Evolutionary conservation across 1,139 yeast species (phyloP).

Genomic region (Geotrichum fermentans): DNA sequence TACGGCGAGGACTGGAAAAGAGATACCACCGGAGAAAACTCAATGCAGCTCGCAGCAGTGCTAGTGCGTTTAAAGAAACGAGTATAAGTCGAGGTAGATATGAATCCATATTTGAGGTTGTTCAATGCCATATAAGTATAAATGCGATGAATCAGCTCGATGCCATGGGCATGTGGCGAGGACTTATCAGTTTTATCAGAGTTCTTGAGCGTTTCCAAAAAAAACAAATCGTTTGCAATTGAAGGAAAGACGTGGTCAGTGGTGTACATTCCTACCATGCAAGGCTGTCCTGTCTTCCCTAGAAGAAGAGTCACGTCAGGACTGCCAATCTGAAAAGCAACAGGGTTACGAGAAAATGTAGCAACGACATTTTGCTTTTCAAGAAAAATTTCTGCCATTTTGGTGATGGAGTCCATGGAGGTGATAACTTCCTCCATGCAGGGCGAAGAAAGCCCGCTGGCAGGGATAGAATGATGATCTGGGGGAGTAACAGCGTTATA

Average conservation of each 20-base stretch:
- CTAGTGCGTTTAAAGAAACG: slow-evolving; percentile 25
- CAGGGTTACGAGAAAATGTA: slow-evolving; percentile 17
- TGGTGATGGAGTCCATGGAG: slow-evolving; percentile 16
- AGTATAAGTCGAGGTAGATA: slow-evolving; percentile 26
- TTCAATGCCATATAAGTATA: slow-evolving; percentile 27
- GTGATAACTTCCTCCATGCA: slow-evolving; percentile 17
- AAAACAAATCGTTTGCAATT: slow-evolving; percentile 19
- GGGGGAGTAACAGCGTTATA: neutral
- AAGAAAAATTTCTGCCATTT: slow-evolving; percentile 20
- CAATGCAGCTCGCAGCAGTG: slow-evolving; percentile 19
- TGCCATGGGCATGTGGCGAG: slow-evolving; percentile 10
- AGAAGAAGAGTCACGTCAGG: slow-evolving; percentile 20
- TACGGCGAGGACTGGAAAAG: slow-evolving; percentile 18
- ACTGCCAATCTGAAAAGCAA: slow-evolving; percentile 17
- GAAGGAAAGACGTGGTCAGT: slow-evolving; percentile 13
- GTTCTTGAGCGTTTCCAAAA: slow-evolving; percentile 8
- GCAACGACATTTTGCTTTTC: slow-evolving; percentile 20
- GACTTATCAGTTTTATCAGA: slow-evolving; percentile 3
- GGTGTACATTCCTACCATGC: slow-evolving; percentile 22
- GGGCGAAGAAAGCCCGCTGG: slow-evolving; percentile 9
- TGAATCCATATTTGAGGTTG: slow-evolving; percentile 28
- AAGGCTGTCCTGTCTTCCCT: slow-evolving; percentile 18
- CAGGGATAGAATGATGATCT: neutral
- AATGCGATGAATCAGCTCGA: slow-evolving; percentile 17
- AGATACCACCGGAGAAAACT: slow-evolving; percentile 26